Base-by-base conservation (phyloP, 2,329 filamentous ascomycete species). In the Claviceps maximensis region DNA sequence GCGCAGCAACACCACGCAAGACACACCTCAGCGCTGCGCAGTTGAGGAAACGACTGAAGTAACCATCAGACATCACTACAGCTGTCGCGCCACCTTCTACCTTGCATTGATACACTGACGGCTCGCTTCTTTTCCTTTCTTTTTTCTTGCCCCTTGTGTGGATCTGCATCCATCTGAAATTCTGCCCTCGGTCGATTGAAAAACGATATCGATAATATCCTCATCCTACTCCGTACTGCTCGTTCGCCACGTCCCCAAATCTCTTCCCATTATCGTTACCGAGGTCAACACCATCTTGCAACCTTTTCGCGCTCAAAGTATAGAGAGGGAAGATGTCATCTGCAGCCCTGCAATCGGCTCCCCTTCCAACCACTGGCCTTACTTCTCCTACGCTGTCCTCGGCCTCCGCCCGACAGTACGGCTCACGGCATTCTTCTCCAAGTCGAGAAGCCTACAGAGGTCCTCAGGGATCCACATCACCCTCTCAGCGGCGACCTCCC, bases 321-420 rank as follows among this genome's bases (percentile, higher is more conserved):
- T 41, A 54, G 58, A 58, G 59, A 61, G 59, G 15, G 56, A 68
- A 63, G 54, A 69, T 68, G 67, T 68, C 64, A 69, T 81, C 78
- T 67, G 78, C 81, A 73, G 77, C 77, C 61, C 70, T 85, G 65
- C 82, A 84, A 68, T 71, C 78, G 58, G 70, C 74, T 64, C 72
- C 77, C 61, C 77, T 79, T 66, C 76, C 78, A 64, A 75, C 76
- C 63, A 69, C 71, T 57, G 69, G 71, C 57, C 65, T 76, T 60
- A 68, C 73, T 53, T 70, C 74, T 55, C 73, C 75, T 59, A 72
- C 77, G 58, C 69, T 78, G 57, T 66, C 72, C 46, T 69, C 77
- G 58, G 65, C 75, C 36, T 69, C 74, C 50, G 72, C 67, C 61
- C 73, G 72, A 58, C 75, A 76, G 57, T 79, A 80, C 66, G 69